A percentile compares a stretch with the other conserved stretches of the same genome.
Conservation (phyloP, 176 grass and related monocot species). For the Avena atlantica region DNA sequence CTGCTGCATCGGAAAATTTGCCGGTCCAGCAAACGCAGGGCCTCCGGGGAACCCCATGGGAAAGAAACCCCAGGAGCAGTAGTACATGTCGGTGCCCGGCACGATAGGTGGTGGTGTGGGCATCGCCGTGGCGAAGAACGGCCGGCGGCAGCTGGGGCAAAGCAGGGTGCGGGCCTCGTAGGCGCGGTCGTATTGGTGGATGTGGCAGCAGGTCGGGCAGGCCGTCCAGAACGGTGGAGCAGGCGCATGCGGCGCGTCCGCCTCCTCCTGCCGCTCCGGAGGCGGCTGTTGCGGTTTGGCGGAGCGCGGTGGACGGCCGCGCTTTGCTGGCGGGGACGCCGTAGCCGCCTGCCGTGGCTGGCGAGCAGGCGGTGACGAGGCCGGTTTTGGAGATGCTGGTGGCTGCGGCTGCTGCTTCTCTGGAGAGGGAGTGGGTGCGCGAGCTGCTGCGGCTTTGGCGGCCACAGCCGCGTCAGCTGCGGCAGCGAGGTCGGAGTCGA, state of each 20-base stretch:
- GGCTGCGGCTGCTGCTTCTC: neutral
- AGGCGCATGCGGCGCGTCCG: conserved; percentile 14
- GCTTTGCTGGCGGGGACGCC: neutral
- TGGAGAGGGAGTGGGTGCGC: neutral
- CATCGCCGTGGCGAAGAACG: conserved; percentile 56
- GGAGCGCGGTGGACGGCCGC: conserved; percentile 7
- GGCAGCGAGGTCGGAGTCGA: conserved; percentile 54
- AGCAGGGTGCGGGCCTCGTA: conserved; percentile 57
- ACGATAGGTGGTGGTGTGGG: conserved; percentile 52
- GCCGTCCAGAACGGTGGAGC: conserved; percentile 59
- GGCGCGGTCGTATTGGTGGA: conserved; percentile 58
- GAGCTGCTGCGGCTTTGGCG: neutral
- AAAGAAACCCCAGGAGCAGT: conserved; percentile 76
- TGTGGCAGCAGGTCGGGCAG: conserved; percentile 59
- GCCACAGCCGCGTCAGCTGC: conserved; percentile 5
- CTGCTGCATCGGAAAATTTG: conserved; percentile 13
- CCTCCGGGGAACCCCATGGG: conserved; percentile 66
- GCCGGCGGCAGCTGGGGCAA: conserved; percentile 56
- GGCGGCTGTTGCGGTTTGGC: conserved; percentile 23
- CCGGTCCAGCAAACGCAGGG: conserved; percentile 45
- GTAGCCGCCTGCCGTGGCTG: neutral
- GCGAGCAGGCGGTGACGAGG: neutral
- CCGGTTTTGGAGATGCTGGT: neutral
- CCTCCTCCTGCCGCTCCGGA: neutral
- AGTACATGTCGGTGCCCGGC: conserved; percentile 69